Evolutionary conservation across 2,329 filamentous ascomycete species (phyloP), one percentile per base, ranked within the genome.

Genomic region (Ophiostoma tasmaniense): DNA sequence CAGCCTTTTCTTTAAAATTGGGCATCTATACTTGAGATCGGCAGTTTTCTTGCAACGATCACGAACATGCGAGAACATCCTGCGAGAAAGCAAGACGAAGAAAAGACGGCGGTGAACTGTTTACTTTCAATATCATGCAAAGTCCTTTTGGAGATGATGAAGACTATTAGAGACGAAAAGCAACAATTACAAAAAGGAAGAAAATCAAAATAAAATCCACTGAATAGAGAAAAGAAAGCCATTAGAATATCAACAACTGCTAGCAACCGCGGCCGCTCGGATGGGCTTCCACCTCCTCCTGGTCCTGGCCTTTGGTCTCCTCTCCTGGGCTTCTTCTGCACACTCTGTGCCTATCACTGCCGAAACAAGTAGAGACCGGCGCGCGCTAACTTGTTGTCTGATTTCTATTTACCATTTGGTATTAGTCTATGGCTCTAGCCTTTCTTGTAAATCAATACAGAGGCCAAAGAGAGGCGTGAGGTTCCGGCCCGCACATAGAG

Each of bases 401-500:
- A 22, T 55, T 25, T n/a, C 14, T n/a, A 17, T 45, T 45, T 45
- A 45, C 42, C 42, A 20, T 45, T 45, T 45, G 17, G 42, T 45
- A 45, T 45, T 45, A 45, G 42, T 45, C 42, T 45, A 7, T 20
- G 6, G 17, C 42, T 45, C 17, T 45, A 45, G 17, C 42, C 42
- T 45, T 45, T 45, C 17, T 7, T 7, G 42, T 45, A 45, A 45
- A 45, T 45, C 17, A 7, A 20, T 20, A 20, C 17, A 20, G 17
- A 20, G 7, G 17, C 17, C 2, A 55, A 7, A 55, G 20, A 25
- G 50, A 55, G 50, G 22, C 14, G 17, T 45, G 39, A 37, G 39
- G 39, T 66, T 28, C 45, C 65, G 65, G 65, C 65, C 65, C 65
- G 65, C 20, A 45, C 65, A 66, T 28, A 66, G n/a, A 30, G 65